phyloP scores from a whole-genome alignment of 2,329 filamentous ascomycete genomes.

The Decorospora gaudefroyi region DNA sequence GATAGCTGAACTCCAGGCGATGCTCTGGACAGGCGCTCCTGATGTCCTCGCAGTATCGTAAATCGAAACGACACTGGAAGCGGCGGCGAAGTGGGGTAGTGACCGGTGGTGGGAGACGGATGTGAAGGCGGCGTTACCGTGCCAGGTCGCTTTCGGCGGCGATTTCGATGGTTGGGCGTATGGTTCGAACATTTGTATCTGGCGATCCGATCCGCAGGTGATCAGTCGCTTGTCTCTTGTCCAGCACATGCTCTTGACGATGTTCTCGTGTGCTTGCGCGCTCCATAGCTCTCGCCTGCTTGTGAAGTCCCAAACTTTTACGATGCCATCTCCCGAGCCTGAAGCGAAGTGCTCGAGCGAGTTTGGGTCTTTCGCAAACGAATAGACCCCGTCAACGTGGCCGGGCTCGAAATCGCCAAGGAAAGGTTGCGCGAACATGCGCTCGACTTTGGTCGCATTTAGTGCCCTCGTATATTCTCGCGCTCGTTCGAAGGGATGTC shows the following conservation, averaged over 20 bases:
- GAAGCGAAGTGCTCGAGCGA: slow-evolving; percentile 52
- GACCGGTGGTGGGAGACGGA: slow-evolving; percentile 81
- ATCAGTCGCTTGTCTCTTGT: slow-evolving; percentile 82
- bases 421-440: slow-evolving; percentile 87
- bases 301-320: slow-evolving; percentile 89
- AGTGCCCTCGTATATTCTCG: slow-evolving; percentile 79
- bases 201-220: slow-evolving; percentile 82
- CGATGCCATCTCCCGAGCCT: slow-evolving; percentile 73
- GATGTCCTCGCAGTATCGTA: slow-evolving; percentile 85
- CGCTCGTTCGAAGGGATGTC: slow-evolving; percentile 90
- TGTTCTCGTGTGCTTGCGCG: slow-evolving; percentile 83
- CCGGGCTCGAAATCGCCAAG: slow-evolving; percentile 84
- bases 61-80: slow-evolving; percentile 78
- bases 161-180: slow-evolving; percentile 72
- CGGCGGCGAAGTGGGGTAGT: slow-evolving; percentile 76
- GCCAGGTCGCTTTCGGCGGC: slow-evolving; percentile 80
- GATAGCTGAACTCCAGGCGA: slow-evolving; percentile 83
- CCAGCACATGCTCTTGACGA: slow-evolving; percentile 91
- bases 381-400: slow-evolving; percentile 79
- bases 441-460: slow-evolving; percentile 88
- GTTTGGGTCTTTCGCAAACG: slow-evolving; percentile 55
- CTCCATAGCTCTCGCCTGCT: slow-evolving; percentile 75
- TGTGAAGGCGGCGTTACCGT: slow-evolving; percentile 82
- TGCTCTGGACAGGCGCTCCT: slow-evolving; percentile 74
- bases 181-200: slow-evolving; percentile 89